Base-by-base conservation (phyloP, 805 yeast genomes). In the Saccharomycopsis sp. region DNA sequence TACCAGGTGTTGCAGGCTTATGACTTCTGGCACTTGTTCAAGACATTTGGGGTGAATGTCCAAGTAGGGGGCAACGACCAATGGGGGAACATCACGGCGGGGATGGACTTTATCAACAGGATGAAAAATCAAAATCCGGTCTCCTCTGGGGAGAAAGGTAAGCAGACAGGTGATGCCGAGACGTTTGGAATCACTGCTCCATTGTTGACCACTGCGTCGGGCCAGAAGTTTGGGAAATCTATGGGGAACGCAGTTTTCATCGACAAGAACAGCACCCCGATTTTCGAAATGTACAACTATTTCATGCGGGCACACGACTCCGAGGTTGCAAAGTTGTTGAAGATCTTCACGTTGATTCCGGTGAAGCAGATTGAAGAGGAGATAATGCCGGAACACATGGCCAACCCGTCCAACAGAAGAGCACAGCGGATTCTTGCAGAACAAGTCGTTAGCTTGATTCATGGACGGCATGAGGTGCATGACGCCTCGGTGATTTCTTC, bases 31-130 rank as follows among this genome's bases (percentile, higher is more conserved):
- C 86, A 88, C 55, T 62, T 92, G 43, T 76, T 75, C 63, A 69
- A 68, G 29, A 57, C 71, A 12, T 60, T 73, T 27, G 59, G 65
- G 3, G 88, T 88, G 32, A 66, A 68, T 32, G 60, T 87, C 10
- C 97, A 92, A 62, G 77, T 83, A 26, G 98, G 98, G 18, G 98
- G 98, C 4, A 87, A 83, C 55, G 98, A 92, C 57, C 98, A 92
- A 60, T 92, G 96, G 87, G 98, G 98, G 1, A 92, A 92, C 53
- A 92, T 92, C 45, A 85, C 94, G 2, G 96, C 97, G 0, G 98
- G 98, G 0, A 73, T 84, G 30, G 98, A 92, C 53, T 67, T 92
- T 43, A 86, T 88, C 30, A 67, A 80, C 1, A 64, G 95, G 48
- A 56, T 83, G 20, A 58, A 50, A 52, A 58, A 46, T 50, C 46